A percentile compares a stretch with the other conserved stretches of the same genome.
These are phyloP conservation scores for Dichotomopilus funicola DNA, from an alignment of 2,329 filamentous ascomycete genomes.

Conservation along the genomic window DNA sequence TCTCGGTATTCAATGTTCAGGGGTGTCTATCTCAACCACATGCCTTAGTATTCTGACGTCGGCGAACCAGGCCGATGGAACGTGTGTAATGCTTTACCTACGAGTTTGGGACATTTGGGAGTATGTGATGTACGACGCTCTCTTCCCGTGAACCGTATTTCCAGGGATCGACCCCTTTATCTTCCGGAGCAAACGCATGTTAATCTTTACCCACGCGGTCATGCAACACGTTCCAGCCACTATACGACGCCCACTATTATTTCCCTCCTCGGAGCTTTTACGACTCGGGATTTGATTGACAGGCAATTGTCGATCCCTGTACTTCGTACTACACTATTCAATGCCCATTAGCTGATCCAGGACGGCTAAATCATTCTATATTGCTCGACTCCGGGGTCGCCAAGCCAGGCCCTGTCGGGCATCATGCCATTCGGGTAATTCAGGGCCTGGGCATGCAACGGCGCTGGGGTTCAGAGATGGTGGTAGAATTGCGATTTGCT, in stretches of 20 bases:
- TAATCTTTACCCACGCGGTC: too few relatives aligned
- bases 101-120: too few relatives aligned
- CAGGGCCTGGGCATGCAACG: background rate
- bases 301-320: slow-evolving; percentile 2
- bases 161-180: too few relatives aligned
- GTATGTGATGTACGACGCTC: too few relatives aligned
- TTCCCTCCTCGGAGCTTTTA: too few relatives aligned
- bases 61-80: background rate
- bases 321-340: background rate
- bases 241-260: too few relatives aligned
- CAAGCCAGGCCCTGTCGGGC: background rate
- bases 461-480: background rate
- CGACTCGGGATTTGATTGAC: background rate
- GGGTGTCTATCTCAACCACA: background rate
- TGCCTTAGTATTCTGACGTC: background rate
- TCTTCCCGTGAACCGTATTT: too few relatives aligned
- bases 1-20: background rate
- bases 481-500: background rate
- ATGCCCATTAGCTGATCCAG: background rate
- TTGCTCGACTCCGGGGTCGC: background rate
- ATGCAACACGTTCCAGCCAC: too few relatives aligned
- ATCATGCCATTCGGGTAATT: slow-evolving; percentile 8
- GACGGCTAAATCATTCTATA: slow-evolving; percentile 9
- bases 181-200: too few relatives aligned
- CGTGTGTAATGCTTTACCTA: too few relatives aligned